These are phyloP conservation scores for Prunus yedoensis DNA, from an alignment of 331 rosid species.

Conservation along the genomic window DNA sequence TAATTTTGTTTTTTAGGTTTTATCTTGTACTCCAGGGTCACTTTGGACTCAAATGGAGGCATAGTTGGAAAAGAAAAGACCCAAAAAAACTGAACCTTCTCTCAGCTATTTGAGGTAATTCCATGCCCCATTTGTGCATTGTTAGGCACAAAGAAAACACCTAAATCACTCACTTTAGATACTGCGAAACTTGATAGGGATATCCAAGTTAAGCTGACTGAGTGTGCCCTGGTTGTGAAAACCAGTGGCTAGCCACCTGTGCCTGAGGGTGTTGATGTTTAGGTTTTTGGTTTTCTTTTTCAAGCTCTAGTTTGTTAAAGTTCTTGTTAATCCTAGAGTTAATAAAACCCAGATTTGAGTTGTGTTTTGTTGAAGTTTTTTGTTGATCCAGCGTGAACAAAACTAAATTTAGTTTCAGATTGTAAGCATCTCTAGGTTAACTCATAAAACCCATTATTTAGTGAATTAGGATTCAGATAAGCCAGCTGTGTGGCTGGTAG, in stretches of 20 bases:
- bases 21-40: not conserved
- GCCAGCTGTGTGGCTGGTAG: not conserved
- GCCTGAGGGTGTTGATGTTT: not conserved
- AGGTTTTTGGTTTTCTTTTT: not conserved
- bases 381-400: not conserved
- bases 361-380: not conserved
- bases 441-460: not conserved
- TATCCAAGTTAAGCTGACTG: not conserved
- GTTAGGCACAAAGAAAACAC: not conserved
- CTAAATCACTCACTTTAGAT: not conserved
- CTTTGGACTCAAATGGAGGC: not conserved
- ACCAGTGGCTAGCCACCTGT: constrained; percentile 3
- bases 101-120: not conserved
- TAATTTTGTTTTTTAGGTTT: not conserved
- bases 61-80: not conserved
- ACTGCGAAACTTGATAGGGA: not conserved
- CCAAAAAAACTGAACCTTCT: not conserved
- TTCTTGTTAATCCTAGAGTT: not conserved
- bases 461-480: not conserved
- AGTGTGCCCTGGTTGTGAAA: constrained; percentile 2
- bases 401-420: not conserved
- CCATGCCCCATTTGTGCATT: not conserved
- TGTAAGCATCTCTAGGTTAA: not conserved
- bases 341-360: not conserved
- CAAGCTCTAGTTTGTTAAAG: not conserved